Evolutionary conservation across 225 moss, liverwort and hornwort genomes (phyloP), one percentile per base, ranked within the genome.

Genomic region (Antitrichia curtipendula): DNA sequence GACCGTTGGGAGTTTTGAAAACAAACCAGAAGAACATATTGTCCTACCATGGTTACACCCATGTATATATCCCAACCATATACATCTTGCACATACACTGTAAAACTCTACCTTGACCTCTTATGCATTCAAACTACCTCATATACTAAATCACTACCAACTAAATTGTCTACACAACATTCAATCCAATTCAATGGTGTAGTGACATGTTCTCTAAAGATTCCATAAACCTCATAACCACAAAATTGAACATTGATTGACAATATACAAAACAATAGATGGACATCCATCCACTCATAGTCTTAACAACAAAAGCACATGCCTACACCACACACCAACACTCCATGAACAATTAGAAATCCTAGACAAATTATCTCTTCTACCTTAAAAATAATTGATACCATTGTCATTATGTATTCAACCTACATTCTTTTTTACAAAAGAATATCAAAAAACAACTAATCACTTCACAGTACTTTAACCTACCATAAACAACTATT

Each of bases 261-360:
- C 66, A n/a, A 12, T 38, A 68, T 38, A 38, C 12, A 7, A 38
- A 22, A 68, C 4, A 12, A 68, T 38, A 68, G 7, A 68, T 38
- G 13, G 4, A 68, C n/a, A 66, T 0, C n/a, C 8, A n/a, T n/a
- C 66, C 3, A 38, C 7, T 23, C 11, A 68, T 12, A 68, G 7
- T 66, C 4, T n/a, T n/a, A 38, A n/a, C n/a, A 21, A 21, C 0
- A 66, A 0, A 21, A 12, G 21, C 11, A 0, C 4, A 19, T n/a
- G 6, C 12, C 3, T 2, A 2, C 9, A n/a, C 66, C 10, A 65
- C 5, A n/a, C 21, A n/a, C 21, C 2, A 20, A 21, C 1, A 36
- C 12, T n/a, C 66, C 12, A 21, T 19, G 5, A 64, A 34, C 64
- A 64, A 64, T 18, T 64, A 34, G 10, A 64, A 64, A 64, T 34